Evolutionary conservation across 2,329 filamentous ascomycete genomes (phyloP), one percentile per base, ranked within the genome.

Genomic region (Botryosphaeria dothidea): DNA sequence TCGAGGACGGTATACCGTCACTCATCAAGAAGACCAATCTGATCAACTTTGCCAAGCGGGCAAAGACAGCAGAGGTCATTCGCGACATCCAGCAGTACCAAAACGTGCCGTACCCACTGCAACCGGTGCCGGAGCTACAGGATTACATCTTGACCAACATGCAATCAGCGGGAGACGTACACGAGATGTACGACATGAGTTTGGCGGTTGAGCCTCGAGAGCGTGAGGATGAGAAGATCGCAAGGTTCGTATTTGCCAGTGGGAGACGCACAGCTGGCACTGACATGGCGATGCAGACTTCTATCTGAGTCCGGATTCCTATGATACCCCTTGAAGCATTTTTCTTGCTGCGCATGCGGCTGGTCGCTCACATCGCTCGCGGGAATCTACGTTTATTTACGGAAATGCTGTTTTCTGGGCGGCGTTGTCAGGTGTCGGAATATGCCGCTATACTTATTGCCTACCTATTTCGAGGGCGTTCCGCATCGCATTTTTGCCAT

Each of bases 181-280:
- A 98, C 78, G 94, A 98, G 83, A 98, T 98, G 95, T 99, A 98
- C 82, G 93, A 98, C 79, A 93, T 93, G 84, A 97, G 93, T 81
- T 83, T 99, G 80, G 86, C 90, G 73, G 89, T 99, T 67, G 95
- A 99, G 78, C 95, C 95, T 68, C 87, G 95, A 73, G 95, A 99
- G 82, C 87, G 95, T 73, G 95, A 99, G 82, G 95, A 99, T 76
- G 95, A 99, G 82, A 98, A 98, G 85, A 98, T 99, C 84, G 94
- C 97, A 76, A 96, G 95, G 93, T 96, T 56, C 48, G 56, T 60
- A 27, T 31, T 19, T 27, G 49, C 17, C 41, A 29, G 54, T 52
- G 36, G 58, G 64, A 54, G 52, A 29, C 34, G 19, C 29, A 19
- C 62, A 45, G 45, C 62, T 31, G 65, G 60, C 66, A 66, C 72